A percentile compares a stretch with the other conserved stretches of the same genome.
These are phyloP conservation scores for Saccharomyces hybrid DNA, from an alignment of 1,139 yeast genomes.

Conservation along the genomic window DNA sequence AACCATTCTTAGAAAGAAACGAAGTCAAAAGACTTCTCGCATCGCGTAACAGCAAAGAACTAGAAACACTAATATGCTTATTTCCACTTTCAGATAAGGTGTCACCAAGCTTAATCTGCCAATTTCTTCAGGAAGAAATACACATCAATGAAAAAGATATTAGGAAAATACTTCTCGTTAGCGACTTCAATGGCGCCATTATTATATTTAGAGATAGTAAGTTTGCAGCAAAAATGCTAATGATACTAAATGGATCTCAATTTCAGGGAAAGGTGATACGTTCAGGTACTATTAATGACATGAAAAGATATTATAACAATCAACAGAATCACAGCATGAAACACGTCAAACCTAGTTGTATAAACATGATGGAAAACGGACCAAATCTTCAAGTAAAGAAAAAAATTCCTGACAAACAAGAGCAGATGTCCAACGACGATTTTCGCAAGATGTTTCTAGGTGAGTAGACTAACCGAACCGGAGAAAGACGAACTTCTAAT, in stretches of 20 bases:
- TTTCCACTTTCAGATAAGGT: slow-evolving; percentile 43
- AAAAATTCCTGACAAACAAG: background rate
- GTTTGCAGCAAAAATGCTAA: slow-evolving; percentile 52
- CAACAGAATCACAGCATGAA: background rate
- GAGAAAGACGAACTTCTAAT: background rate
- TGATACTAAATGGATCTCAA: slow-evolving; percentile 41
- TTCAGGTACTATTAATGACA: slow-evolving; percentile 37
- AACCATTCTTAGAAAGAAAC: slow-evolving; percentile 31
- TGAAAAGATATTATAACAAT: slow-evolving; percentile 15
- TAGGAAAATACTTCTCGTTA: slow-evolving; percentile 37
- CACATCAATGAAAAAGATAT: slow-evolving; percentile 32
- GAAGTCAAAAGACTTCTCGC: slow-evolving; percentile 26
- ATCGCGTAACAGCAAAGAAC: slow-evolving; percentile 24
- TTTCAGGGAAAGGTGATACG: slow-evolving; percentile 36
- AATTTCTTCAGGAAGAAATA: slow-evolving; percentile 35
- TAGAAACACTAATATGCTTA: slow-evolving; percentile 38
- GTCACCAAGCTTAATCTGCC: slow-evolving; percentile 37
- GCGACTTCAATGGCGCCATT: slow-evolving; percentile 46
- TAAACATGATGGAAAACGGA: background rate
- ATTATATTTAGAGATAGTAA: slow-evolving; percentile 43
- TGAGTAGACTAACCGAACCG: slow-evolving; percentile 7
- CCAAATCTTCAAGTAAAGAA: background rate
- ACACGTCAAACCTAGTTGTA: background rate
- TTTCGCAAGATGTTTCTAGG: slow-evolving; percentile 36
- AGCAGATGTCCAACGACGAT: slow-evolving; percentile 34